Percentiles rank a stretch among this genome's conserved stretches.
Conservation (phyloP, 139 green algal genomes). For the Chlamydomonas schloesseri region DNA sequence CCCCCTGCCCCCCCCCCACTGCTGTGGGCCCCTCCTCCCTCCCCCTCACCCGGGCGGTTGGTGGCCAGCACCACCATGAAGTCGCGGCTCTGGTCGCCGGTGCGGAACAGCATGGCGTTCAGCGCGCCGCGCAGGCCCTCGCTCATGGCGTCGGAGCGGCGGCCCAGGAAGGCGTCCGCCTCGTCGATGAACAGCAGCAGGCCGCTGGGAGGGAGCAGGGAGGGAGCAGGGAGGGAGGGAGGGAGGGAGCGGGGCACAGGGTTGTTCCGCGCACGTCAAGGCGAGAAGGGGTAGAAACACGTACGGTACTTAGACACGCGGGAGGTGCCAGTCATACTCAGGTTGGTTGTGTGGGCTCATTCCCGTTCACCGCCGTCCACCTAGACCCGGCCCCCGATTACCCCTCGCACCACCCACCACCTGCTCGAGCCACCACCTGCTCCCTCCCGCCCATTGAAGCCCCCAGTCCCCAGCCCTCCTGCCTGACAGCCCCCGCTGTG, state of each 20-base stretch:
- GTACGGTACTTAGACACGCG: no score
- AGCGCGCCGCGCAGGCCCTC: conserved; percentile 93
- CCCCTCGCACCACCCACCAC: neutral
- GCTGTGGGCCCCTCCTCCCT: no score
- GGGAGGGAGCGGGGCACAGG: conserved; percentile 10
- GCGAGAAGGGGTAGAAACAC: no score
- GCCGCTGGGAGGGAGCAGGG: conserved; percentile 59
- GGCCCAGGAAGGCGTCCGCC: conserved; percentile 97
- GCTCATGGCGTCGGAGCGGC: conserved; percentile 85
- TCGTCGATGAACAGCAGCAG: conserved; percentile 97
- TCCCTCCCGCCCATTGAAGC: no score
- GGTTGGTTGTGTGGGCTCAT: no score
- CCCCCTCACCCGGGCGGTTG: conserved; percentile 82
- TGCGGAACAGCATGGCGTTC: conserved; percentile 93
- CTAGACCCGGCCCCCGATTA: neutral
- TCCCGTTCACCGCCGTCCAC: no score
- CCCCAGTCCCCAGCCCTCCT: no score
- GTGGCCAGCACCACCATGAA: conserved; percentile 94
- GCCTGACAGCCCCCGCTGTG: no score
- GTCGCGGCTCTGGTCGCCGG: conserved; percentile 75
- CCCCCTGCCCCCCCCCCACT: neutral
- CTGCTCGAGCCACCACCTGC: no score
- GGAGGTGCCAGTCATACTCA: no score
- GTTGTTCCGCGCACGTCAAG: no score
- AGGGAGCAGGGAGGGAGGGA: neutral